phyloP scores from a whole-genome alignment of 208 protist genomes.

The Leptomonas seymouri region DNA sequence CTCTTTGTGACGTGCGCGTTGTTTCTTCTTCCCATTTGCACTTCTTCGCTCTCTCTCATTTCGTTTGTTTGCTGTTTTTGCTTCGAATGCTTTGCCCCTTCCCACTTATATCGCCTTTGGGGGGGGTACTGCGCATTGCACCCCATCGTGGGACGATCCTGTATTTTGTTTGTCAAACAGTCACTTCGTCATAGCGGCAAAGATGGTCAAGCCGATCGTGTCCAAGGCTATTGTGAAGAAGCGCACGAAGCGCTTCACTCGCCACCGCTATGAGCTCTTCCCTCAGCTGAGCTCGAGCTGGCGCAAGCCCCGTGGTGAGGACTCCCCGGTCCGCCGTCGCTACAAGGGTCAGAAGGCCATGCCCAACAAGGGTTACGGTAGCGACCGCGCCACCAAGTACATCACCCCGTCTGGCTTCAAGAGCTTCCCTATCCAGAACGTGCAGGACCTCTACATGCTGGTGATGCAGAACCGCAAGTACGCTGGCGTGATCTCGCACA shows the following conservation, averaged over 20 bases:
- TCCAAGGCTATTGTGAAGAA: conserved; percentile 97
- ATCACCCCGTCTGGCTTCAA: conserved; percentile 98
- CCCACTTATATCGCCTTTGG: too few species aligned
- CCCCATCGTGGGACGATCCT: too few species aligned
- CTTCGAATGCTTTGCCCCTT: too few species aligned
- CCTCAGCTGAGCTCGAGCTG: conserved; percentile 95
- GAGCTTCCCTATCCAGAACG: conserved; percentile 96
- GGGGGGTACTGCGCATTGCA: too few species aligned
- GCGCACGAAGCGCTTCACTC: conserved; percentile 97
- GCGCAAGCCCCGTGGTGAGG: conserved; percentile 99
- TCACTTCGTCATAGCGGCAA: conserved; percentile 23
- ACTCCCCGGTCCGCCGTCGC: conserved; percentile 97
- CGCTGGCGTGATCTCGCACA: conserved; percentile 97
- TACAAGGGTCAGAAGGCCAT: conserved; percentile 97
- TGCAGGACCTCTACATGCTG: conserved; percentile 98
- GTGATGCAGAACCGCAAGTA: conserved; percentile 99
- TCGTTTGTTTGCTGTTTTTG: too few species aligned
- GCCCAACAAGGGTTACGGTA: conserved; percentile 99
- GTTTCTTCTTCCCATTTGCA: too few species aligned
- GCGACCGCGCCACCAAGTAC: conserved; percentile 97
- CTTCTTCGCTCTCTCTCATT: too few species aligned
- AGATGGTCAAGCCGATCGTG: conserved; percentile 94
- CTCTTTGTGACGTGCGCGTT: too few species aligned
- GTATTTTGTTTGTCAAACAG: not conserved
- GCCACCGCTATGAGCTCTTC: conserved; percentile 96